These are phyloP conservation scores for Cladosporium halotolerans DNA, from an alignment of 2,329 filamentous ascomycete species.

Conservation along the genomic window DNA sequence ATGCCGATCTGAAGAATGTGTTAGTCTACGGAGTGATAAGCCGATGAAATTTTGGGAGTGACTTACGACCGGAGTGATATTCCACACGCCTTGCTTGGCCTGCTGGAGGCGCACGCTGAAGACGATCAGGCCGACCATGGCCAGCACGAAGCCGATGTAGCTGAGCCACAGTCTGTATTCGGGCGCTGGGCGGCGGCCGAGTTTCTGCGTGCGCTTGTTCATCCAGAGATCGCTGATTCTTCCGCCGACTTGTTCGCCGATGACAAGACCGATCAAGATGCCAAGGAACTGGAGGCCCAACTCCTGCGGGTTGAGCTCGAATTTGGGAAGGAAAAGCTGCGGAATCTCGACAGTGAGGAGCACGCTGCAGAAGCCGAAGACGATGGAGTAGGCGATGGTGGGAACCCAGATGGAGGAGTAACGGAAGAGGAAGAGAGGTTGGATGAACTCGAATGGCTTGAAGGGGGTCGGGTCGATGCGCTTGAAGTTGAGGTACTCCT, in stretches of 20 bases:
- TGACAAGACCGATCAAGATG: conserved; percentile 50
- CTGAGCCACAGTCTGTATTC: conserved; percentile 54
- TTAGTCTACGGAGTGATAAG: conserved; percentile 21
- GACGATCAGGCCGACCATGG: conserved; percentile 48
- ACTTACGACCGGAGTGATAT: conserved; percentile 49
- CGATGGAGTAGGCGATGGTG: conserved; percentile 49
- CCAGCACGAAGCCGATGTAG: conserved; percentile 47
- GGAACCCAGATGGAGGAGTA: conserved; percentile 47
- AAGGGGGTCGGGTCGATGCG: conserved; percentile 51
- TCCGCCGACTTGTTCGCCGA: conserved; percentile 55
- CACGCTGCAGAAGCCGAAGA: conserved; percentile 51
- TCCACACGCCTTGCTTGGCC: conserved; percentile 42
- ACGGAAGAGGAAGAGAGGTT: conserved; percentile 42
- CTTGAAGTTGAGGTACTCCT: conserved; percentile 39
- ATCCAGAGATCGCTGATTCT: conserved; percentile 50
- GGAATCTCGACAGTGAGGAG: conserved; percentile 55
- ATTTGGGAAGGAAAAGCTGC: conserved; percentile 51
- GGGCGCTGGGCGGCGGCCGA: conserved; percentile 33
- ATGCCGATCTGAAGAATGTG: conserved; percentile 29
- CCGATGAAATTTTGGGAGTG: conserved; percentile 33
- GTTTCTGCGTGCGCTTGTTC: conserved; percentile 34
- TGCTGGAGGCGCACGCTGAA: conserved; percentile 49
- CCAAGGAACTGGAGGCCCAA: conserved; percentile 54
- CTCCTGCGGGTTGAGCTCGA: conserved; percentile 52
- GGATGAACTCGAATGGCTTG: conserved; percentile 45